Percentiles rank a stretch among this genome's conserved stretches.
These are phyloP conservation scores for Rosa chinensis DNA, from an alignment of 306 rosid genomes.

Conservation along the genomic window DNA sequence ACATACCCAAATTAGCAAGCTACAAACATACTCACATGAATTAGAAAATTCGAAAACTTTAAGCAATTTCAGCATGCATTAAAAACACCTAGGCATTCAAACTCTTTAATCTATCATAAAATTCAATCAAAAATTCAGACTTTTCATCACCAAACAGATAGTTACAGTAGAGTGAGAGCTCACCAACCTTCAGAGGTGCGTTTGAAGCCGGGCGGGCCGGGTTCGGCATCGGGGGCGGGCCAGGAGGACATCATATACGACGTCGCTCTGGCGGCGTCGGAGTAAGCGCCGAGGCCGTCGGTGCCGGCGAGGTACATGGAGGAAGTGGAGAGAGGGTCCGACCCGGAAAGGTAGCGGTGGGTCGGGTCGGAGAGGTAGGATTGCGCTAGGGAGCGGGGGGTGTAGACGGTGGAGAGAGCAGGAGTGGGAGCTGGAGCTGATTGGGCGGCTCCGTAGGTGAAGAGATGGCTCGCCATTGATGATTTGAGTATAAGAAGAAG, in stretches of 20 bases:
- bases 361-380: conserved; percentile 28
- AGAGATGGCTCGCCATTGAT: conserved; percentile 39
- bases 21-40: neutral
- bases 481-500: neutral
- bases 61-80: neutral
- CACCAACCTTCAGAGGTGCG: conserved; percentile 74
- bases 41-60: neutral
- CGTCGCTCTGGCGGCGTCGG: conserved; percentile 9
- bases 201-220: conserved; percentile 42
- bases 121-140: neutral
- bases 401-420: conserved; percentile 9
- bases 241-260: conserved; percentile 55
- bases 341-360: conserved; percentile 23
- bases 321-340: conserved; percentile 19
- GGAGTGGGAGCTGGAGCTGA: conserved; percentile 27
- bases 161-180: neutral
- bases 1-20: neutral
- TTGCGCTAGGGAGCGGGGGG: conserved; percentile 24
- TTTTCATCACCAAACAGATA: neutral
- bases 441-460: conserved; percentile 37
- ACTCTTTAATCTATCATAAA: neutral
- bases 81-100: neutral
- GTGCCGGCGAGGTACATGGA: conserved; percentile 20
- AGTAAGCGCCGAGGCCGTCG: neutral
- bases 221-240: conserved; percentile 47